Evolutionary conservation across 768 basidiomycete species (phyloP), one percentile per base, ranked within the genome.

Genomic region (Sporobolomyces pararoseus): DNA sequence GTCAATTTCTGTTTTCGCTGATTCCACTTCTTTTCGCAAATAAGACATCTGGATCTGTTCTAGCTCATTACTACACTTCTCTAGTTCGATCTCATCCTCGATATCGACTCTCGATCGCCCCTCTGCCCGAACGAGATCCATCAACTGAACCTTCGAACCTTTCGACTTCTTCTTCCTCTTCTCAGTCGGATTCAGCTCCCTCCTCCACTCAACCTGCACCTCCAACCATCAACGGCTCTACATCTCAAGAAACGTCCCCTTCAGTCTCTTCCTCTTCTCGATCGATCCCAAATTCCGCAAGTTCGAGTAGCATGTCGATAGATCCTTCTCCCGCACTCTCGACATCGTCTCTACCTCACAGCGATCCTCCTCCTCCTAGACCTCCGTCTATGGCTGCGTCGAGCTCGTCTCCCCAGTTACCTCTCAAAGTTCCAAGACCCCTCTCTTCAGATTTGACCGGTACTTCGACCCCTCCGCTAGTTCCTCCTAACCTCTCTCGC

Each of bases 61-160:
- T 75, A 39, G 69, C 72, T 12, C 71, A 75, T 42, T 76, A 76
- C 66, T 76, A 76, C 63, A 66, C 66, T 34, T 73, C 72, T n/a
- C 73, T 76, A 27, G 75, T 76, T 23, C 60, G 35, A 53, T 64
- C 75, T 3, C 73, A 76, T 29, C 73, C 75, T 0, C 3, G 7
- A 7, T 76, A 68, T 50, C 57, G 62, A 21, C 63, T 76, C 32
- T 61, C 69, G 19, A 27, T 39, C 13, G 61, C 62, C 0, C 57
- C 65, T 6, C 25, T 61, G 1, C 69, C 69, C 4, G 59, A 49
- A 47, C 59, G 42, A 59, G 58, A 46, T 46, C 58, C 44, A 27
- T 27, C 58, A 16, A 42, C 58, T 16, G 35, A 57, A 29, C 42
- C 58, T 44, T 46, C 27, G 7, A 4, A 10, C 34, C 34, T 14